phyloP scores from a whole-genome alignment of 495 filamentous ascomycete genomes.

The Apodospora peruviana region DNA sequence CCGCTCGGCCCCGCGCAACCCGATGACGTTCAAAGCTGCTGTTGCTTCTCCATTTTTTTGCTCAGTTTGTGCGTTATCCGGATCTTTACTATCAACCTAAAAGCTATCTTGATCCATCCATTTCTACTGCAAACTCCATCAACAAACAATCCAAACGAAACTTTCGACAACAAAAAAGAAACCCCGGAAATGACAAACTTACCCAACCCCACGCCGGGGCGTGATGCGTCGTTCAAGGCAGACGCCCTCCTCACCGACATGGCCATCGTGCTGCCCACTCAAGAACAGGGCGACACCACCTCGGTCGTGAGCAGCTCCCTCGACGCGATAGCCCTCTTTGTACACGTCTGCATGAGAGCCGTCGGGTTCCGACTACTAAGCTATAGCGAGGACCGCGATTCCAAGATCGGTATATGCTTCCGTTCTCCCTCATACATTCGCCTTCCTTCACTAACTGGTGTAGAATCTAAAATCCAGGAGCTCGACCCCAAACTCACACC shows the following conservation, averaged over 20 bases:
- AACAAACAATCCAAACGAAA: background rate
- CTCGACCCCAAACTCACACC: constrained; percentile 58
- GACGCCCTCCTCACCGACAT: constrained; percentile 47
- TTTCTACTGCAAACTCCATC: background rate
- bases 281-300: constrained; percentile 43
- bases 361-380: constrained; percentile 80
- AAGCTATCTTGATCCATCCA: background rate
- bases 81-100: too few relatives aligned
- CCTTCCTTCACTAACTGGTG: background rate
- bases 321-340: constrained; percentile 80
- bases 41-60: background rate
- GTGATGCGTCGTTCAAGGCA: constrained; percentile 25
- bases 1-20: too few relatives aligned
- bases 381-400: constrained; percentile 62
- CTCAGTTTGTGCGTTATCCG: background rate
- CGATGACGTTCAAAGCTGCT: too few relatives aligned
- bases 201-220: background rate
- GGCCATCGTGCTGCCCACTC: constrained; percentile 51
- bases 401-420: constrained; percentile 54
- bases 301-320: constrained; percentile 67
- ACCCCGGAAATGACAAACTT: background rate
- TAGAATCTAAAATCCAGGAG: constrained; percentile 34
- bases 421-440: too few relatives aligned
- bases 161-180: background rate
- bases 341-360: constrained; percentile 75